These are phyloP conservation scores for Boletus sp. DNA, from an alignment of 768 basidiomycete species.

Conservation along the genomic window DNA sequence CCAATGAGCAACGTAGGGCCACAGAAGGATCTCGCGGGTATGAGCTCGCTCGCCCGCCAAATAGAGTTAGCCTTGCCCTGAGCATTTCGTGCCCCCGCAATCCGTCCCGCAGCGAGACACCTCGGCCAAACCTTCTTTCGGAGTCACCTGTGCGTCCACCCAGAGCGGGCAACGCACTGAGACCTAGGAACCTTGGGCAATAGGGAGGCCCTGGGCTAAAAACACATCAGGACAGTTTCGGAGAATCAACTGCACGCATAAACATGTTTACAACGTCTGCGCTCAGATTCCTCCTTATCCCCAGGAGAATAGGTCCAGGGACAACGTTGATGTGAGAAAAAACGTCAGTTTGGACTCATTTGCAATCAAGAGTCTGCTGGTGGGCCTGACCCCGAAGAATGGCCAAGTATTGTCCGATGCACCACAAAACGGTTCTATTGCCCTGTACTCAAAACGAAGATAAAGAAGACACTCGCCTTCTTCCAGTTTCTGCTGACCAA, in stretches of 20 bases:
- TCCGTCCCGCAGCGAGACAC: not conserved
- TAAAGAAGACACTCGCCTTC: not conserved
- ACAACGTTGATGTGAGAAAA: not conserved
- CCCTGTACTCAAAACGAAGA: not conserved
- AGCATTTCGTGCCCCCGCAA: not conserved
- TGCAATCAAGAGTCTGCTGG: not conserved
- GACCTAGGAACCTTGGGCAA: too few species aligned
- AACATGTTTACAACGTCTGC: not conserved
- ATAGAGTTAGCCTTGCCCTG: not conserved
- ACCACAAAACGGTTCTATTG: not conserved
- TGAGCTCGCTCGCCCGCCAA: too few species aligned
- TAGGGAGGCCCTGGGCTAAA: not conserved
- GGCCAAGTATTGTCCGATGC: not conserved
- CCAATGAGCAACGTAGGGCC: too few species aligned
- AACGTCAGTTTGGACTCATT: not conserved
- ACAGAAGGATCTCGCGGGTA: too few species aligned
- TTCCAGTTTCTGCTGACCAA: not conserved
- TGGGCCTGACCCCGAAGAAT: not conserved
- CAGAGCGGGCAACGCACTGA: too few species aligned
- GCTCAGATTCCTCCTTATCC: not conserved
- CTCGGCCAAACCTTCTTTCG: not conserved
- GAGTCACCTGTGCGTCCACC: too few species aligned
- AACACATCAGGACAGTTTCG: not conserved
- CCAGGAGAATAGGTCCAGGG: not conserved
- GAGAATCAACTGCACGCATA: not conserved